A percentile compares a stretch with the other conserved stretches of the same genome.
These are phyloP conservation scores for Vigna reflexopilosa DNA, from an alignment of 306 rosid species.

Conservation along the genomic window DNA sequence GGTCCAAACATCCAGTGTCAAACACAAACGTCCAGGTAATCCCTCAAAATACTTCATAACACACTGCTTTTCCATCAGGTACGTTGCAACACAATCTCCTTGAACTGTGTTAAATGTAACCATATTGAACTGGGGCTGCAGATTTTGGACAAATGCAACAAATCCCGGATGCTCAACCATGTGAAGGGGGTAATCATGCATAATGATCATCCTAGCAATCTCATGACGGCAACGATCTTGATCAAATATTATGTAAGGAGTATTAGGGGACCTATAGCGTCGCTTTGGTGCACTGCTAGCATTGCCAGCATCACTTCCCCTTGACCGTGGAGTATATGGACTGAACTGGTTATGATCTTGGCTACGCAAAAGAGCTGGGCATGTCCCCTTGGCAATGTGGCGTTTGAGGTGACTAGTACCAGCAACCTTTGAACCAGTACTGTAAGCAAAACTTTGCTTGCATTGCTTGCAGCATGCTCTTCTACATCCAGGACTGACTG, in stretches of 20 bases:
- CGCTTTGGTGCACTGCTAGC: conserved; percentile 71
- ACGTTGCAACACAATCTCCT: conserved; percentile 94
- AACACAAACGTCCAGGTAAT: conserved; percentile 84
- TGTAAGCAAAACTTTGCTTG: conserved; percentile 93
- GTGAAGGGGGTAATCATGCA: conserved; percentile 98
- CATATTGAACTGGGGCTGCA: conserved; percentile 90
- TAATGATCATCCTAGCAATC: conserved; percentile 94
- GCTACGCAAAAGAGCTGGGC: conserved; percentile 72
- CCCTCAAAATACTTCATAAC: conserved; percentile 71
- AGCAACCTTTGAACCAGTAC: conserved; percentile 94
- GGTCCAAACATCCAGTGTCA: conserved; percentile 87
- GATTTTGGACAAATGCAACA: conserved; percentile 83
- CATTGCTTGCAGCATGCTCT: conserved; percentile 95
- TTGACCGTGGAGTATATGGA: conserved; percentile 68
- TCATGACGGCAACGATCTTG: conserved; percentile 89
- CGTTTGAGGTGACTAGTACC: conserved; percentile 98
- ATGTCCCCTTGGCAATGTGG: conserved; percentile 91
- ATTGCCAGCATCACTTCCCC: conserved; percentile 54
- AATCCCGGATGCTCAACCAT: conserved; percentile 97
- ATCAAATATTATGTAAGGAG: conserved; percentile 74
- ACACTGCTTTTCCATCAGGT: conserved; percentile 76
- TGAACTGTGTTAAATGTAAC: conserved; percentile 90
- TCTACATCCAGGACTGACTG: conserved; percentile 80
- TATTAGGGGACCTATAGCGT: conserved; percentile 69
- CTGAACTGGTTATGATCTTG: conserved; percentile 67